These are phyloP conservation scores for Piloderma croceum DNA, from an alignment of 768 basidiomycete species.

Conservation along the genomic window DNA sequence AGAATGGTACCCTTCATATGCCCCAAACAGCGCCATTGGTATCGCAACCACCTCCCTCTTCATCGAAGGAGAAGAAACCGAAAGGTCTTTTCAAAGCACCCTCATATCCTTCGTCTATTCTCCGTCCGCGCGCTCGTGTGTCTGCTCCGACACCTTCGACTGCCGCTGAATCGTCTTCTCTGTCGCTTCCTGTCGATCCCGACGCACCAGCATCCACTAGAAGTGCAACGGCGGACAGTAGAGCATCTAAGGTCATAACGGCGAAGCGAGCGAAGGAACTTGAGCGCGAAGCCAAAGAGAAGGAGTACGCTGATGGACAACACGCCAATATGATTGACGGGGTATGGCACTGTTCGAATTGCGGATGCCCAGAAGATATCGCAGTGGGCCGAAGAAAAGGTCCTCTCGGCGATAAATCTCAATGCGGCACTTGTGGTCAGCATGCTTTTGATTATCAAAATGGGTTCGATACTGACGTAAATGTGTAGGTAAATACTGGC, in stretches of 20 bases:
- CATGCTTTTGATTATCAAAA: slow-evolving; percentile 2
- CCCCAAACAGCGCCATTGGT: slow-evolving; percentile 31
- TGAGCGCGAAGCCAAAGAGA: slow-evolving; percentile 79
- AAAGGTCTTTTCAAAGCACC: slow-evolving; percentile 76
- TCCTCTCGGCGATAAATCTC: slow-evolving; percentile 81
- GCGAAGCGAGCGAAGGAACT: slow-evolving; percentile 67
- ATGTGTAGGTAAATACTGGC: slow-evolving; percentile 78
- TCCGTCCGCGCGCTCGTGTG: slow-evolving; percentile 58
- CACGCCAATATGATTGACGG: slow-evolving; percentile 79
- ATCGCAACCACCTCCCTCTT: slow-evolving; percentile 31
- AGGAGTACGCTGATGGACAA: slow-evolving; percentile 76
- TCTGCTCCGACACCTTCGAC: slow-evolving; percentile 60
- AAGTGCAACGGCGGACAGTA: slow-evolving; percentile 28
- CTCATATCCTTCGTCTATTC: slow-evolving; percentile 43
- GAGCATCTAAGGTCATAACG: slow-evolving; percentile 41
- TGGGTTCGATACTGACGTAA: slow-evolving; percentile 6
- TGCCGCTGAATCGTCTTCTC: slow-evolving; percentile 53
- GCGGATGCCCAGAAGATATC: slow-evolving; percentile 84
- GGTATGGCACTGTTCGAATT: slow-evolving; percentile 93
- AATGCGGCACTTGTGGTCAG: slow-evolving; percentile 91
- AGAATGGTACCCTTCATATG: slow-evolving; percentile 67
- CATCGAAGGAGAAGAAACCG: slow-evolving; percentile 59
- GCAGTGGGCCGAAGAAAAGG: slow-evolving; percentile 85
- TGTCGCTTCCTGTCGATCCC: slow-evolving; percentile 56
- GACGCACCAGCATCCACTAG: slow-evolving; percentile 44